Evolutionary conservation across 2,329 filamentous ascomycete genomes (phyloP), one percentile per base, ranked within the genome.

Genomic region (Alternaria ventricosa): DNA sequence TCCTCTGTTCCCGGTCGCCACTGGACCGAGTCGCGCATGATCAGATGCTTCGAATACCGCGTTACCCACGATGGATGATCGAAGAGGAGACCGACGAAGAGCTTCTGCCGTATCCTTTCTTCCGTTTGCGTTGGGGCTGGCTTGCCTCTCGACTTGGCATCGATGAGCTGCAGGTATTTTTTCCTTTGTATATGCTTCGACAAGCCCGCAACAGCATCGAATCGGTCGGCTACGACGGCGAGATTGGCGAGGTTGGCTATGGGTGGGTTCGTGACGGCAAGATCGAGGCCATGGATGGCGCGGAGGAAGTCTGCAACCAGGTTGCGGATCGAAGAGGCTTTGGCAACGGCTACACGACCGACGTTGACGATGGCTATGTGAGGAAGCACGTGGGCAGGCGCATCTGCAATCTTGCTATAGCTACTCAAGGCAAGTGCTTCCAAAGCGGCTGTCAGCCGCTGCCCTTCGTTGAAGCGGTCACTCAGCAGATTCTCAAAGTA

Each of bases 211-310:
- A 88, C 79, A 63, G 89, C 90, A 79, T 91, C 89, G 78, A 93
- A 94, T 47, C 90, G 87, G 77, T 94, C 92, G 10, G 91, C 90
- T 60, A 92, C 85, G 55, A 93, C 85, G 44, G 90, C 88, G 44
- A 94, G 81, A 2, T 90, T 90, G 13, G 89, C 87, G 11, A 92
- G 82, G 67, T 90, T 90, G 7, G 86, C 80, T 67, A 92, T 84
- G 15, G 85, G 86, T 20, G 85, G 82, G 2, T 74, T 78, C 2
- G 77, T 55, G 6, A 75, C 79, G 10, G 67, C 79, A 41, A 83
- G 78, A 41, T 87, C 84, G 51, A 81, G 80, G 22, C 84, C 84
- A 74, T 94, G 91, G 18, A 93, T 81, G 18, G 92, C 87, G 18
- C 85, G 83, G 23, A 94, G 80, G 70, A 94, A 87, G 74, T 93